Conservation (phyloP, 2,329 filamentous ascomycete genomes). For the Ramularia endophylla region DNA sequence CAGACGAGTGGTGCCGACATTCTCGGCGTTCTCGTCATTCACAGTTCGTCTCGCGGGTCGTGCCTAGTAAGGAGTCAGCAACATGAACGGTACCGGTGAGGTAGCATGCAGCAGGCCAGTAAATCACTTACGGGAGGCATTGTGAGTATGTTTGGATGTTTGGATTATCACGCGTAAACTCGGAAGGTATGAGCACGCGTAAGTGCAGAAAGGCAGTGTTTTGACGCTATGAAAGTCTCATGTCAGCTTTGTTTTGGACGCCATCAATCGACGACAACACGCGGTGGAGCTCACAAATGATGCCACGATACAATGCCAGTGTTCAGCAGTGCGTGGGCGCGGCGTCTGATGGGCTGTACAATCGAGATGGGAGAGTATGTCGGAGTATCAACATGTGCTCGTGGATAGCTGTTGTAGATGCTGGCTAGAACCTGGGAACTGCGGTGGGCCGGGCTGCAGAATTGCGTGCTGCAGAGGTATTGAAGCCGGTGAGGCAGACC, state of each 20-base stretch:
- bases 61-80: slow-evolving; percentile 50
- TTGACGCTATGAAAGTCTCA: slow-evolving; percentile 21
- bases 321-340: slow-evolving; percentile 16
- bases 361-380: slow-evolving; percentile 19
- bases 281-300: slow-evolving; percentile 11
- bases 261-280: slow-evolving; percentile 4
- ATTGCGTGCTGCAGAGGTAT: slow-evolving; percentile 3
- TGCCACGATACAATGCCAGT: slow-evolving; percentile 11
- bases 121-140: slow-evolving; percentile 33
- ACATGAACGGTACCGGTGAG: slow-evolving; percentile 8
- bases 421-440: slow-evolving; percentile 6
- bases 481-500: not conserved
- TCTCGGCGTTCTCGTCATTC: slow-evolving; percentile 91
- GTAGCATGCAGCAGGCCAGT: slow-evolving; percentile 3
- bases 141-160: slow-evolving; percentile 18
- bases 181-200: slow-evolving; percentile 14
- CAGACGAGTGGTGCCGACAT: slow-evolving; percentile 63
- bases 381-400: slow-evolving; percentile 25
- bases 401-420: slow-evolving; percentile 15
- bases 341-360: slow-evolving; percentile 16
- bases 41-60: slow-evolving; percentile 69
- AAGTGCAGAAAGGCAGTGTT: slow-evolving; percentile 16
- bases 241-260: slow-evolving; percentile 22
- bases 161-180: slow-evolving; percentile 13
- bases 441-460: slow-evolving; percentile 6